These are phyloP conservation scores for Lentinus tigrinus DNA, from an alignment of 768 basidiomycete genomes.

Conservation along the genomic window DNA sequence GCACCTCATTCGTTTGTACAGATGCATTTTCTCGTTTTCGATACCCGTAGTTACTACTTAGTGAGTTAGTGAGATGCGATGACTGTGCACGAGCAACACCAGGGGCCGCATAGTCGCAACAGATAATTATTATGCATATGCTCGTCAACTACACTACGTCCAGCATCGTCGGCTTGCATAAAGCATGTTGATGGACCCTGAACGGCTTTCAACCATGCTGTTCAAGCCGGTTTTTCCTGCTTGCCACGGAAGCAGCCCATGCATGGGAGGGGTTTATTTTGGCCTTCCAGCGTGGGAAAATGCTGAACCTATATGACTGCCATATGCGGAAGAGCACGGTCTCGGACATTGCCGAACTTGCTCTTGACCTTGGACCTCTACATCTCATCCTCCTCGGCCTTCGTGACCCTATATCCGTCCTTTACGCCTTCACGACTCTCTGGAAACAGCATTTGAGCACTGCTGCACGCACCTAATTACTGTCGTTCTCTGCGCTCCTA, in stretches of 20 bases:
- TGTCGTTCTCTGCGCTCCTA: neutral
- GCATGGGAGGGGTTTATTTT: neutral
- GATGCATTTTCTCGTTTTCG: conserved; percentile 17
- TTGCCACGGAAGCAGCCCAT: neutral
- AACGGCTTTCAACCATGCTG: no score
- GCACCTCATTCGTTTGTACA: conserved; percentile 20
- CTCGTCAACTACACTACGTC: neutral
- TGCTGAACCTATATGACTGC: neutral
- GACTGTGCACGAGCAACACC: neutral
- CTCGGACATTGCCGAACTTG: conserved; percentile 10
- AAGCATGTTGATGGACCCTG: no score
- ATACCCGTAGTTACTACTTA: conserved; percentile 25
- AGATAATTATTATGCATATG: conserved; percentile 7
- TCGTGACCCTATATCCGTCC: neutral
- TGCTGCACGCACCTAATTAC: neutral
- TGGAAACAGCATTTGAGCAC: neutral
- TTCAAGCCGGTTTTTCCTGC: neutral
- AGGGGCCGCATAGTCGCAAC: neutral
- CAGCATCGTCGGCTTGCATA: neutral
- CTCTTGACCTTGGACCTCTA: conserved; percentile 2
- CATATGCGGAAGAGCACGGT: conserved; percentile 9
- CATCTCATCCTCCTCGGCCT: conserved; percentile 6
- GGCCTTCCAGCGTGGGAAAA: neutral
- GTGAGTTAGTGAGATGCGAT: conserved; percentile 15
- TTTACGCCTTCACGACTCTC: neutral